phyloP scores from a whole-genome alignment of 2,329 filamentous ascomycete genomes.

The Sporothrix pseudoabietina region DNA sequence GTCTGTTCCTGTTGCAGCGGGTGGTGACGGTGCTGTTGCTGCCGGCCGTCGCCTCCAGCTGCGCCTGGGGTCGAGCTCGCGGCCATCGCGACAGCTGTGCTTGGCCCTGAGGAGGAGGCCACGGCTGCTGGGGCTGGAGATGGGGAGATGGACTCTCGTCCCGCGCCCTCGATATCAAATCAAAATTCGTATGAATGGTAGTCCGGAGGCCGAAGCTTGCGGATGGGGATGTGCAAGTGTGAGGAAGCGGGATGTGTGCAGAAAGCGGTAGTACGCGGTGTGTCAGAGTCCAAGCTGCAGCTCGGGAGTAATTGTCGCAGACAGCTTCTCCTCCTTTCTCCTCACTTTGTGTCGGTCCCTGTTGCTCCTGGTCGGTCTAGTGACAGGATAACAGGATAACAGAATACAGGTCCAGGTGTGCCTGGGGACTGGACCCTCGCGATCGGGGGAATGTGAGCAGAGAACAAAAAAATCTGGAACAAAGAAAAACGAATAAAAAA shows the following conservation, averaged over 20 bases:
- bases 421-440: constrained; percentile 8
- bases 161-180: constrained; percentile 11
- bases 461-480: not conserved
- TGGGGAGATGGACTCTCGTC: not conserved
- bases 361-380: constrained; percentile 8
- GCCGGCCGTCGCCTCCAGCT: constrained; percentile 8
- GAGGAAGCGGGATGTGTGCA: constrained; percentile 12
- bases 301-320: constrained; percentile 28
- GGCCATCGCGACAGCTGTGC: not conserved
- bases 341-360: constrained; percentile 11
- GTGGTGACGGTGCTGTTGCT: constrained; percentile 25
- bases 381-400: not conserved
- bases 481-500: not conserved
- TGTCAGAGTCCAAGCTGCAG: constrained; percentile 14
- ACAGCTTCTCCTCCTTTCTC: constrained; percentile 16
- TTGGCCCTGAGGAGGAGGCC: constrained; percentile 9
- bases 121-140: constrained; percentile 1
- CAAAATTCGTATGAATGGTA: constrained; percentile 16
- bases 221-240: not conserved
- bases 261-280: constrained; percentile 4
- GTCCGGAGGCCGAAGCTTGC: constrained; percentile 18
- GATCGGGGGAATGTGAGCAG: constrained; percentile 14
- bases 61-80: not conserved
- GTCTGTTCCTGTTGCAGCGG: constrained; percentile 19
- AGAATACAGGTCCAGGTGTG: not conserved